Percentiles rank a stretch among this genome's conserved stretches.
Conservation (phyloP, 257 asterid species). For the Prunella vulgaris region DNA sequence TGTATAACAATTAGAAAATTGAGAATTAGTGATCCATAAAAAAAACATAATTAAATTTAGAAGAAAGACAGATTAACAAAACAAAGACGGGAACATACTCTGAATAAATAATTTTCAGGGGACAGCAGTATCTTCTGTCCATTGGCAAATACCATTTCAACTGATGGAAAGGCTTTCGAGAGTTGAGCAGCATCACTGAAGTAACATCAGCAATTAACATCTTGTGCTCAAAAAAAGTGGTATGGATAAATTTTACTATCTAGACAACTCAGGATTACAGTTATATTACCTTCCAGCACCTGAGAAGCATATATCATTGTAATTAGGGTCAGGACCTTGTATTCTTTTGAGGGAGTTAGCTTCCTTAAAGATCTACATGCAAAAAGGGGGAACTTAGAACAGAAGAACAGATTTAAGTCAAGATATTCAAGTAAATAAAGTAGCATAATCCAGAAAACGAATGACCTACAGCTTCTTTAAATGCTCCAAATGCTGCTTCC, state of each 20-base stretch:
- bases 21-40: neutral
- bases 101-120: slow-evolving; percentile 94
- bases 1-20: slow-evolving; percentile 26
- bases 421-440: slow-evolving; percentile 10
- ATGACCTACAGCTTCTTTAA: slow-evolving; percentile 80
- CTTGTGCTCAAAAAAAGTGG: slow-evolving; percentile 15
- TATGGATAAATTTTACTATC: slow-evolving; percentile 3
- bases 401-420: neutral
- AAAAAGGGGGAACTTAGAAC: slow-evolving; percentile 22
- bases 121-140: slow-evolving; percentile 80
- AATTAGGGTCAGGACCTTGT: slow-evolving; percentile 91
- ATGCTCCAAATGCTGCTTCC: slow-evolving; percentile 75
- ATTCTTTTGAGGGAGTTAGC: slow-evolving; percentile 62
- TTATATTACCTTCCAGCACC: slow-evolving; percentile 89
- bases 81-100: slow-evolving; percentile 45
- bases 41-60: slow-evolving; percentile 4
- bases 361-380: slow-evolving; percentile 65
- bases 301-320: slow-evolving; percentile 89
- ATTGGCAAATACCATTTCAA: slow-evolving; percentile 81
- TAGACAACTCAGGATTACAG: slow-evolving; percentile 8
- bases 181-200: slow-evolving; percentile 72
- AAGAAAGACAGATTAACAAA: slow-evolving; percentile 9
- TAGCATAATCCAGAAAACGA: slow-evolving; percentile 20
- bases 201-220: slow-evolving; percentile 30
- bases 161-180: slow-evolving; percentile 70